These are phyloP conservation scores for Penicillium rolfsii DNA, from an alignment of 2,329 filamentous ascomycete genomes.

Conservation along the genomic window DNA sequence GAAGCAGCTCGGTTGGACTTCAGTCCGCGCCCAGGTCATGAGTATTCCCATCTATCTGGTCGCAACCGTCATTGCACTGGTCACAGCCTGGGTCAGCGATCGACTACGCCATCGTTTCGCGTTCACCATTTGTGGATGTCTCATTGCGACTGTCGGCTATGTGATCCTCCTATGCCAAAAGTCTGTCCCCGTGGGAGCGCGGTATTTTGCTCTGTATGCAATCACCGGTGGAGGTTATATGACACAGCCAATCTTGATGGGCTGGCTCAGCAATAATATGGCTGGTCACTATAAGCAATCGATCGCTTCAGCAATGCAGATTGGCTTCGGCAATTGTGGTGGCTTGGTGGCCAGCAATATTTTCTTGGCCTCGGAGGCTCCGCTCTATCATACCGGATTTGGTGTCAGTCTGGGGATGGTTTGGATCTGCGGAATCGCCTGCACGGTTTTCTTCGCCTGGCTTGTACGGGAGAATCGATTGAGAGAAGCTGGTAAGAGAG, in stretches of 20 bases:
- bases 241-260: conserved; percentile 58
- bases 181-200: conserved; percentile 51
- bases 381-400: conserved; percentile 34
- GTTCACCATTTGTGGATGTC: conserved; percentile 57
- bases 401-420: conserved; percentile 36
- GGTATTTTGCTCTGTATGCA: conserved; percentile 61
- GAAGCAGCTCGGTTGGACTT: conserved; percentile 58
- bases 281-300: conserved; percentile 62
- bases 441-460: conserved; percentile 37
- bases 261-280: conserved; percentile 62
- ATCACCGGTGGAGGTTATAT: conserved; percentile 59
- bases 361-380: conserved; percentile 36
- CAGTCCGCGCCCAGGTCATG: conserved; percentile 55
- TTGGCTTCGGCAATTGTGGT: conserved; percentile 43
- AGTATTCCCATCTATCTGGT: conserved; percentile 62
- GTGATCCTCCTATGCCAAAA: conserved; percentile 57
- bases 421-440: conserved; percentile 40
- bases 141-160: conserved; percentile 59
- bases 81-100: conserved; percentile 56
- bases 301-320: conserved; percentile 57
- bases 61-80: conserved; percentile 62
- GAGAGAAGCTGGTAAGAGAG: conserved; percentile 40
- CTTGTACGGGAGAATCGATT: conserved; percentile 43
- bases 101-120: conserved; percentile 55
- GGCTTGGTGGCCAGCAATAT: conserved; percentile 43